Base-by-base conservation (phyloP, 345 rosid species). In the Linum lewisii region DNA sequence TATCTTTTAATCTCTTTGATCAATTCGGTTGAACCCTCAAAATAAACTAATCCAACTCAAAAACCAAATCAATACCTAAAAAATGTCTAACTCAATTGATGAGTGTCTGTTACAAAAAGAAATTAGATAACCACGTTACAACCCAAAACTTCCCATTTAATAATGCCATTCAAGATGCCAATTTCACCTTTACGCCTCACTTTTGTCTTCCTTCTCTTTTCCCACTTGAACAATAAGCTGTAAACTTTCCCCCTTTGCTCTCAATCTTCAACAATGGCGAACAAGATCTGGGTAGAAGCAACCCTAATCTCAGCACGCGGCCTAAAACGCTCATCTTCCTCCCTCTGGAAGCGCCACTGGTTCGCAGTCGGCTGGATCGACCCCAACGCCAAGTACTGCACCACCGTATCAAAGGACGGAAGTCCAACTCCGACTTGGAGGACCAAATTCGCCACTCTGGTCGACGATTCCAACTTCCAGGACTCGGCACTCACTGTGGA, bases 281-380 rank as follows among this genome's bases (percentile, higher is more conserved):
- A 87, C 9, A 86, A 85, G 70, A 79, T 78, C 42, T 72, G 75
- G 51, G 66, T 92, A 13, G 95, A 92, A 68, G 82, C 83, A 42
- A 81, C 86, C 72, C 59, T 88, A 59, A 75, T 88, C 14, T 88
- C 95, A 61, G 97, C 89, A 20, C 72, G 94, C 18, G 97, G 95
- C 23, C 87, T 92, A 9, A 72, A 74, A 21, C 79, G 76, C 9
- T 71, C 90, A 6, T 78, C 86, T 1, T 80, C 87, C 0, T 79
- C 87, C 0, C 76, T 83, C 54, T 84, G 93, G 84, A 92, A 86
- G 76, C 82, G 80, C 38, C 99, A 92, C n/a, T 88, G 97, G 95
- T 86, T 73, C 62, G 95, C 95, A 3, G 94, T 85, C 38, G 97
- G 97, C 1, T 92, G 98, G 97, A 72, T 87, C 38, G 83, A 88